Conservation (phyloP, 2,329 filamentous ascomycete species). For the Paracorniculantispora psalliotae region DNA sequence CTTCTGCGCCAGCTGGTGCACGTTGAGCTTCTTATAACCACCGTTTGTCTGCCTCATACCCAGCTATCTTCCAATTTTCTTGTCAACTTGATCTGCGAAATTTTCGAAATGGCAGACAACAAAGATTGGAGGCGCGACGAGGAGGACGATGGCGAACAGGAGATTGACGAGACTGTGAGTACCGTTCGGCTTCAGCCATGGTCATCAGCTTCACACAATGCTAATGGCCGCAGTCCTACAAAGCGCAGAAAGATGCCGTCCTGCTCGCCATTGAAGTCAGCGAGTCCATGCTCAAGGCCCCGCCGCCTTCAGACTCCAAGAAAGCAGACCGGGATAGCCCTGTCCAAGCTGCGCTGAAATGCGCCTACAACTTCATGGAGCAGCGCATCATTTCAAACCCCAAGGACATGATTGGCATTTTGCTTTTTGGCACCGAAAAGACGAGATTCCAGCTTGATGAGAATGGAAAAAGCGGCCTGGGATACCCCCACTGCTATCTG, state of each 20-base stretch:
- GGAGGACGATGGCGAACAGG: slow-evolving; percentile 60
- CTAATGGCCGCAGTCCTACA: slow-evolving; percentile 62
- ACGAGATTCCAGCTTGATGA: slow-evolving; percentile 71
- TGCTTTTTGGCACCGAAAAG: slow-evolving; percentile 85
- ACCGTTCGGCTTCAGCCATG: neutral
- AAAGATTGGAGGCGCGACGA: slow-evolving; percentile 46
- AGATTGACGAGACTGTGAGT: slow-evolving; percentile 58
- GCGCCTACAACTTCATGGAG: slow-evolving; percentile 92
- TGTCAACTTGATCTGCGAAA: neutral
- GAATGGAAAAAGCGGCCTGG: slow-evolving; percentile 52
- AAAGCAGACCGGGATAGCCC: slow-evolving; percentile 76
- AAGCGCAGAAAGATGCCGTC: slow-evolving; percentile 93
- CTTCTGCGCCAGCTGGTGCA: neutral
- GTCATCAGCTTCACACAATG: slow-evolving; percentile 1
- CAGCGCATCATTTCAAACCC: slow-evolving; percentile 97
- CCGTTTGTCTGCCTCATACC: neutral
- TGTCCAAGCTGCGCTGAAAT: slow-evolving; percentile 80
- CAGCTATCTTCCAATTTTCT: neutral
- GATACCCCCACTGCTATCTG: slow-evolving; percentile 89
- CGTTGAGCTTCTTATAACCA: neutral
- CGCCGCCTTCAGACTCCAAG: slow-evolving; percentile 61
- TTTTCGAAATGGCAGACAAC: slow-evolving; percentile 27
- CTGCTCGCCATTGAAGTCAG: slow-evolving; percentile 93
- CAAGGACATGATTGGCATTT: slow-evolving; percentile 92
- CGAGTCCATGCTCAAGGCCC: slow-evolving; percentile 72